Evolutionary conservation across 2,329 filamentous ascomycete species (phyloP).

Genomic region (Diaporthe eres): DNA sequence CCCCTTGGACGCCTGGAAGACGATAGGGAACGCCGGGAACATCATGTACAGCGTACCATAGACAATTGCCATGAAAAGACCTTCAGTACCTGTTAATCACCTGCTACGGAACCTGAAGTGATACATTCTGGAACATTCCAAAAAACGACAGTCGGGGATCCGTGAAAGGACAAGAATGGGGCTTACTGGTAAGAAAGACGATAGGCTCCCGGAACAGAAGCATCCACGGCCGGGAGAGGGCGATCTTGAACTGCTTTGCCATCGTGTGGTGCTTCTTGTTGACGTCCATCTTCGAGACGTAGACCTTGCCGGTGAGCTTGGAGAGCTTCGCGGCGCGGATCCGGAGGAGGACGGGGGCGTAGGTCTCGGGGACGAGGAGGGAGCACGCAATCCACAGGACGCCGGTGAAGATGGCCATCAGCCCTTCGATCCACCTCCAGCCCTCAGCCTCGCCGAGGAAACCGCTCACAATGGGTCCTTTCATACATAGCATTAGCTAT

Average conservation of each 20-base stretch:
- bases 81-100: too few relatives aligned
- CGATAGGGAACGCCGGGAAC: constrained; percentile 74
- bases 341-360: constrained; percentile 70
- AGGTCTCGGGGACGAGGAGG: constrained; percentile 71
- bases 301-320: constrained; percentile 67
- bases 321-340: constrained; percentile 66
- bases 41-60: constrained; percentile 53
- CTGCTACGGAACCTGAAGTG: too few relatives aligned
- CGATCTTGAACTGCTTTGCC: constrained; percentile 67
- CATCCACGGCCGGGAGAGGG: constrained; percentile 75
- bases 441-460: constrained; percentile 75
- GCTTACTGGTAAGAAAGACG: constrained; percentile 31
- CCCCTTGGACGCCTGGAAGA: constrained; percentile 72
- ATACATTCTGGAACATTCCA: too few relatives aligned
- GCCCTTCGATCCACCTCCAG: constrained; percentile 79
- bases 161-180: background rate
- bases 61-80: constrained; percentile 40
- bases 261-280: constrained; percentile 55
- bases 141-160: too few relatives aligned
- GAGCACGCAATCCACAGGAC: constrained; percentile 69
- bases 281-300: constrained; percentile 66
- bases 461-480: constrained; percentile 74
- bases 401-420: constrained; percentile 75
- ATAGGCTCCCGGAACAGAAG: constrained; percentile 78
- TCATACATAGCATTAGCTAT: constrained; percentile 2